Base-by-base conservation (phyloP, 352 stramenopile species). In the Globisporangium yorkense region DNA sequence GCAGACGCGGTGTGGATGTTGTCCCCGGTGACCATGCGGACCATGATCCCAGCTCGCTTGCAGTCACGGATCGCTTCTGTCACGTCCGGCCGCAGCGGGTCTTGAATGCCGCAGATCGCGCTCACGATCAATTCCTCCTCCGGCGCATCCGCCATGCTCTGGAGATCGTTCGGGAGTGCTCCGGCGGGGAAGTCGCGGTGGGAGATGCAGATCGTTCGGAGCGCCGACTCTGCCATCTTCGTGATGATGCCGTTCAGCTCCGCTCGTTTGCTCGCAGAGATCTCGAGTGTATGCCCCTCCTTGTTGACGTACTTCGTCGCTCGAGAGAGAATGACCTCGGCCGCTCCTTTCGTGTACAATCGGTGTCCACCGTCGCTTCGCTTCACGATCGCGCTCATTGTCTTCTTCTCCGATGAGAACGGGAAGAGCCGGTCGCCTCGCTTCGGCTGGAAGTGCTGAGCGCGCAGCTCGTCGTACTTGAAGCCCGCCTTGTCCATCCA, bases 11-110 rank as follows among this genome's bases (percentile, higher is more conserved):
- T 99, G 57, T 98, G 85, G 55, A 99, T 96, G 62, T 99, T 98
- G 75, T 99, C 97, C 54, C 97, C 97, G 6, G 97, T 99, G 59
- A 99, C 95, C 96, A 99, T 99, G 39, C 96, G 92, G 44, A 99
- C 97, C 71, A 97, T 97, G 65, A 99, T 99, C 29, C 97, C 97
- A 7, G 97, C 96, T 16, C 79, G 74, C 67, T 97, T 94, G 72
- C 97, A 99, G 47, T 88, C 87, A 16, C 76, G 72, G 29, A 99
- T 97, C 12, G 96, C 85, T 46, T 97, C 84, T 24, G 89, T 87
- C 31, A 99, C 96, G 65, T 98, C 95, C 0, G 78, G 75, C 18
- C 96, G 90, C 44, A 98, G 79, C 5, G 97, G 97, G 68, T 99
- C 97, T 63, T 97, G 86, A 60, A 99, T 98, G 58, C 95, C 97